Evolutionary conservation across 495 filamentous ascomycete genomes (phyloP), one percentile per base, ranked within the genome.

Genomic region (Lepidopterella palustris): DNA sequence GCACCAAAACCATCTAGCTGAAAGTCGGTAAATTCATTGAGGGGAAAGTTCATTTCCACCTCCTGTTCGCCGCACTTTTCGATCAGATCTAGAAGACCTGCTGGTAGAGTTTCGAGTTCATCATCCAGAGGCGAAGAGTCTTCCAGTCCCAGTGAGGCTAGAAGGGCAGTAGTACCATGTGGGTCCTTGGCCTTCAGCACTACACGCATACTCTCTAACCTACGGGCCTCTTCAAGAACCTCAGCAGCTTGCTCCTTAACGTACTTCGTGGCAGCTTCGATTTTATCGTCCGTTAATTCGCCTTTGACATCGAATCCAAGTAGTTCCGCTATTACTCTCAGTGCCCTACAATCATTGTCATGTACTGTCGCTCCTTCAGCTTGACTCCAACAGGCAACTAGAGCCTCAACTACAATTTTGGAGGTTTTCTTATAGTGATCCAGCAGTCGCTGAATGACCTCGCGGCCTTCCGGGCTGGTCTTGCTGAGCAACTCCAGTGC

Each of bases 21-120:
- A 9, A 66, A 27, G 0, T 56, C 57, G 1, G 60, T 63, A 6
- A 68, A 39, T 1, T 45, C 10, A 3, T 45, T 57, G 11, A 70
- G 31, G 5, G 62, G 66, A 35, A 70, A 68, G 28, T 42, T 59
- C 28, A 70, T 58, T 39, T 70, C 68, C 13, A 63, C 60, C 49
- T 64, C 60, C 1, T 57, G 48, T 0, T 57, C 53, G 3, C 62
- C 50, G 20, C 24, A 45, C 26, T 55, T 54, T 31, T 70, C 66
- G 5, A 68, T 58, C 1, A 60, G 57, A 40, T 68, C 53, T 18
- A 53, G 53, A 23, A 68, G 45, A 1, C 27, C 50, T 2, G 47
- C 10, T 0, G 65, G 68, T 13, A 67, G 49, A 2, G 4, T 21
- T 11, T 64, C 64, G n/a, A 67, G 39, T 24, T 64, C 61, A 13